Evolutionary conservation across 139 green algal species (phyloP), one percentile per base, ranked within the genome.

Genomic region (Volvox reticuliferus): DNA sequence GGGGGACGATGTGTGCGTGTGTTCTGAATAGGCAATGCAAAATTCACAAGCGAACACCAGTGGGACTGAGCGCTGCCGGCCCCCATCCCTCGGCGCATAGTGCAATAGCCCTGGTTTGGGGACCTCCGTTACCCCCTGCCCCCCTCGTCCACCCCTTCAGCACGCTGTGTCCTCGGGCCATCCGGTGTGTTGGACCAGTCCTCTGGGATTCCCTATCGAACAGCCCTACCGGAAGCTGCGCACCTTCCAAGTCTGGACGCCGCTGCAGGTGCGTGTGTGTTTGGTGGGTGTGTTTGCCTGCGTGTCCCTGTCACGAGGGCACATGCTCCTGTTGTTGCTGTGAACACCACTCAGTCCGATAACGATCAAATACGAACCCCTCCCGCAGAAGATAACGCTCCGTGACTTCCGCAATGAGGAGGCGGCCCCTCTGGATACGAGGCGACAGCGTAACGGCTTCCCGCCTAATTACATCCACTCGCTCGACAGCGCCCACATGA

Each of bases 381-480:
- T 20, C 26, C 20, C 12, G 81, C 33, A 77, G 33, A 61, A n/a
- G 16, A 20, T 90, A 26, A 62, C 9, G 44, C 32, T 90, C 12
- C 86, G 86, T 9, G 61, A 91, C 76, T 37, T 55, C 33, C 3
- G 24, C 13, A 9, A 36, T 6, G 81, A 71, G 71, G 81, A 26
- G 28, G 55, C 6, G 55, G 19, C 89, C 12, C 79, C 79, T 13
- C 32, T 92, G 30, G 85, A 92, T 44, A 86, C 88, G 82, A 78
- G 86, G 36, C 92, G 95, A 36, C 98, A 99, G 96, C 86, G 94
- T 61, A 98, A 92, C 26, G 98, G 97, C 68, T 99, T 99, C 93
- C 96, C 98, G 5, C 98, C 98, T 68, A 99, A 99, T 94, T 99
- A 96, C 95, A 97, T 99, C 87, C 98, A 99, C 95, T 98, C 94